Base-by-base conservation (phyloP, 2,329 filamentous ascomycete genomes). In the Botrytis galanthina region DNA sequence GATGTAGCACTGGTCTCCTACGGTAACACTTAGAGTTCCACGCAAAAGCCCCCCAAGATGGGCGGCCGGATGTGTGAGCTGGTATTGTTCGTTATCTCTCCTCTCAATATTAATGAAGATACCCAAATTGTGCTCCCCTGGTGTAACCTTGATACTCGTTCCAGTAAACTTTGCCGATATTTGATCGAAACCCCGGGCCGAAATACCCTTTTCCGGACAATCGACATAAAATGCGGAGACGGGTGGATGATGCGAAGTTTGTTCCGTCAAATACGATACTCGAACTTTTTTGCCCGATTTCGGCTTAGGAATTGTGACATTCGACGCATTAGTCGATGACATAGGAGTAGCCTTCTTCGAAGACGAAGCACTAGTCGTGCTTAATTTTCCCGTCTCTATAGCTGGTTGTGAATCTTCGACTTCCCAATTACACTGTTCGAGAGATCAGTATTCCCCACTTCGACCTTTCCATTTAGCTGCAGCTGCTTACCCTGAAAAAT, bases 111-210 rank as follows among this genome's bases (percentile, higher is more conserved):
- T 95, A 82, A 99, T 91, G 84, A 98, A 99, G 79, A 99, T 98
- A 76, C 96, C 96, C 77, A 97, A 86, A 82, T 99, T 99, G 84
- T 97, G 94, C 81, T 95, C 91, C 76, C 96, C 96, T 0, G 96
- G 94, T 35, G 92, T 91, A 54, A 99, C 95, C 81, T 94, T 94
- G 82, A 99, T 88, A 78, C 93, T 95, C 29, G 96, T 98, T 73
- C 96, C 96, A 1, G 96, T 98, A 84, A 99, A 99, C 83, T 98
- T 98, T 80, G 96, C 96, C 78, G 93, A 95, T 79, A 99, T 91
- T 84, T 99, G 96, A 81, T 99, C 96, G 81, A 95, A 99, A 1
- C 96, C 96, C 74, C 92, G 89, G 26, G 96, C 96, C 54, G 90
- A 90, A 77, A 99, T 88, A 42, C 95, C 96, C 81, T 94, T 95